A percentile compares a stretch with the other conserved stretches of the same genome.
Evolutionary conservation across 768 basidiomycete species (phyloP).

Genomic region (Melanogaster broomeanus): DNA sequence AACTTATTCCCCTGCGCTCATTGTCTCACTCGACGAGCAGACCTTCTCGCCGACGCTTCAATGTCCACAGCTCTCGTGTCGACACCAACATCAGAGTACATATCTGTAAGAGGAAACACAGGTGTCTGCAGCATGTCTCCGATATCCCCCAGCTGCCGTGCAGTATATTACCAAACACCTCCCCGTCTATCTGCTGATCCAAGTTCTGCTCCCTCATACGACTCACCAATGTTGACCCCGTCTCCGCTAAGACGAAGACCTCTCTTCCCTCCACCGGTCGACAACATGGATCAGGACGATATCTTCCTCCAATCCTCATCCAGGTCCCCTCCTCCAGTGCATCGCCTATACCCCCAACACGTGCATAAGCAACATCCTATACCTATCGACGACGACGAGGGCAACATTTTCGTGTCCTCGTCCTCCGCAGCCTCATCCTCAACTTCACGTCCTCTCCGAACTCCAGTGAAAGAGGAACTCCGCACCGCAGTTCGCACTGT

Average conservation of each 20-base stretch:
- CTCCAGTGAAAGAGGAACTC: slow-evolving; percentile 57
- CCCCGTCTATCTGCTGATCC: slow-evolving; percentile 26
- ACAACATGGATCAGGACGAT: slow-evolving; percentile 44
- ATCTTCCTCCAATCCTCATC: slow-evolving; percentile 56
- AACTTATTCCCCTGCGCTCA: slow-evolving; percentile 15
- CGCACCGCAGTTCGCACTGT: slow-evolving; percentile 42
- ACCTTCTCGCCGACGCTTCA: neutral
- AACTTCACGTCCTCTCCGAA: slow-evolving; percentile 53
- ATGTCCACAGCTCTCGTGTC: slow-evolving; percentile 30
- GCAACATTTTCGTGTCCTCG: slow-evolving; percentile 57
- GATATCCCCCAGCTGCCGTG: slow-evolving; percentile 34
- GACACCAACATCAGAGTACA: slow-evolving; percentile 36
- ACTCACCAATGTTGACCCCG: slow-evolving; percentile 64
- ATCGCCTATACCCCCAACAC: slow-evolving; percentile 43
- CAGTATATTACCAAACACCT: slow-evolving; percentile 36
- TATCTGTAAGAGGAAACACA: slow-evolving; percentile 33
- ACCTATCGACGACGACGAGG: slow-evolving; percentile 55
- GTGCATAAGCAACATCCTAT: slow-evolving; percentile 33
- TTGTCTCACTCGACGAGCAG: slow-evolving; percentile 9
- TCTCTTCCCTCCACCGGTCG: slow-evolving; percentile 36
- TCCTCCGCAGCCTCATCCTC: slow-evolving; percentile 41
- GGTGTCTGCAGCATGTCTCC: slow-evolving; percentile 34
- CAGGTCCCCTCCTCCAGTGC: slow-evolving; percentile 46
- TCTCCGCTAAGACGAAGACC: slow-evolving; percentile 56
- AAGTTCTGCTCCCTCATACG: slow-evolving; percentile 37